phyloP scores from a whole-genome alignment of 371 early-diverging fungal genomes.

The Mucor indicus region DNA sequence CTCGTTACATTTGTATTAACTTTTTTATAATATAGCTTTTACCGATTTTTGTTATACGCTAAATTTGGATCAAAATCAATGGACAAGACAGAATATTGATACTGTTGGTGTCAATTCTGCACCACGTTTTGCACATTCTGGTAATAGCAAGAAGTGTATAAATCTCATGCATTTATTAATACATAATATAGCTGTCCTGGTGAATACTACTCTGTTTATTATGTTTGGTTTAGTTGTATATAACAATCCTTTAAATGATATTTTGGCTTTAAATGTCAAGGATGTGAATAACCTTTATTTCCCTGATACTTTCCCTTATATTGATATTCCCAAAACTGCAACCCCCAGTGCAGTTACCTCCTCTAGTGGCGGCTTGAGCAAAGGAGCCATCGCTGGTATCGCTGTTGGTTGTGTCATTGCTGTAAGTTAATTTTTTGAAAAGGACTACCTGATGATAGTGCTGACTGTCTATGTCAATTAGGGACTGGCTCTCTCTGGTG shows the following conservation, averaged over 20 bases:
- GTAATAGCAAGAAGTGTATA: not conserved
- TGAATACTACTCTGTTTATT: slow-evolving; percentile 2
- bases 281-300: slow-evolving; percentile 5
- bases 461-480: not conserved
- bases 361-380: not conserved
- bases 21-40: not conserved
- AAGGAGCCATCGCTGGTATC: slow-evolving; percentile 1
- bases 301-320: slow-evolving; percentile 3
- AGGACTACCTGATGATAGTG: too few relatives aligned
- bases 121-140: slow-evolving; percentile 3
- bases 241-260: not conserved
- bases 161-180: too few relatives aligned
- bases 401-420: not conserved
- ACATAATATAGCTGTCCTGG: not conserved
- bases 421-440: too few relatives aligned
- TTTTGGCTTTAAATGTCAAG: not conserved
- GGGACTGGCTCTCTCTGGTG: not conserved
- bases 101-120: not conserved
- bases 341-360: too few relatives aligned
- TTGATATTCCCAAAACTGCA: not conserved
- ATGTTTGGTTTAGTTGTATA: slow-evolving; percentile 6
- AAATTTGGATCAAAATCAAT: not conserved
- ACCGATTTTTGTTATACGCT: slow-evolving; percentile 10
- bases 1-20: too few relatives aligned
- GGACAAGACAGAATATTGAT: not conserved